Evolutionary conservation across 208 protist genomes (phyloP), one percentile per base, ranked within the genome.

Genomic region (Tritrichomonas foetus): DNA sequence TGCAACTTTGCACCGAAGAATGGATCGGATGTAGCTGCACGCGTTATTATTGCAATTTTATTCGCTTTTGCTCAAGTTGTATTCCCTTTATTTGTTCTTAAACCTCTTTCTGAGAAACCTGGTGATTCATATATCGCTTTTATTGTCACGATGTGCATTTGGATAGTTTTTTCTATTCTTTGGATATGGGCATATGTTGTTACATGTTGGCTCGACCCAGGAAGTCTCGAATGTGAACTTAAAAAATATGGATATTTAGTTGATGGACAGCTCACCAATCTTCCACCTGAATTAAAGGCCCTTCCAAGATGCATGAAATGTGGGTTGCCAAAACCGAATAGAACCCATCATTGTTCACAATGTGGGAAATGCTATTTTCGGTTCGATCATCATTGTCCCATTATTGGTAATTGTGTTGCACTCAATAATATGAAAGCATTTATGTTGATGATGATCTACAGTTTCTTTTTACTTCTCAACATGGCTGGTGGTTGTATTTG

Each of bases 351-450:
- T 50, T 89, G 78, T 89, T 89, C 78, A 39, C 0, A 22, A 55
- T 89, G 78, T 47, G 44, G 44, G 0, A 53, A 57, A 89, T 89
- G 78, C 22, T 89, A 89, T 57, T 89, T 89, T 47, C 41, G 78
- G 20, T 89, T 89, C 16, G 78, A 89, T 57, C 78, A 89, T 57
- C 78, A 89, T 57, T 89, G 78, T 57, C 78, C 78, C 11, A 47
- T 33, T 57, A 89, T 89, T 9, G 78, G 78, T 2, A 89, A 89
- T 30, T 89, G 78, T n/a, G 47, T 89, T 39, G 78, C 78, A n/a
- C 47, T 89, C 20, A 41, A 89, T 1, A 89, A 89, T 30, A 57
- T 89, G 78, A 89, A 89, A 89, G 14, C 78, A 2, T 89, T 89
- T 36, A 57, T 89, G 2, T 27, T 89, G 33, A 57, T 89, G 27